Evolutionary conservation across 768 basidiomycete species (phyloP), one percentile per base, ranked within the genome.

Genomic region (Butyriboletus loyo): DNA sequence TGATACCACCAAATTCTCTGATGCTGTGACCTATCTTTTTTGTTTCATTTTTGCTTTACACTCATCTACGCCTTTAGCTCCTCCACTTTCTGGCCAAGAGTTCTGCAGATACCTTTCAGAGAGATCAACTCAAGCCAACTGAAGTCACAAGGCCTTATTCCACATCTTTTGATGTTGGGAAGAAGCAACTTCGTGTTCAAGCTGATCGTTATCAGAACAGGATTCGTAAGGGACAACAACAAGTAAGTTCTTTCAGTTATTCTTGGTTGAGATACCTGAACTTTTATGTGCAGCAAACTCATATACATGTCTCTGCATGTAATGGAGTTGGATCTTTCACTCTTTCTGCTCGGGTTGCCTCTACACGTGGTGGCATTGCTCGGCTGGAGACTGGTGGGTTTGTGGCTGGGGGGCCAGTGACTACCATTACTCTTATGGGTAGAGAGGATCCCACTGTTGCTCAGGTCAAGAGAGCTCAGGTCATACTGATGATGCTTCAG

Each of bases 361-460:
- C 31, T 10, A 46, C 65, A n/a, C 7, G 2, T 0, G 57, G 69
- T 28, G 53, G 54, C 4, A 22, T n/a, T 42, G 66, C 70, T 28
- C 30, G 21, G 13, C 34, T 77, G 3, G 25, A 38, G 14, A 54
- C 64, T 25, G 49, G 51, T 5, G 64, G 56, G 54, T 36, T 59
- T 49, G 50, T 75, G 46, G 49, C 65, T 67, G 60, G 73, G 52
- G 66, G 70, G 64, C 35, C 1, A 1, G 67, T 70, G 28, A 49
- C 60, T 0, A 64, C 64, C 7, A 71, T 88, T 22, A 76, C 68
- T 22, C 74, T 84, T 9, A 72, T 75, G 55, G 86, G 85, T 0
- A 76, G 73, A 31, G 84, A 79, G 36, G 76, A 71, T 35, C 80
- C 78, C 1, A 89, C 87, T 4, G 63, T 59, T 21, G 85, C 88